Evolutionary conservation across 768 basidiomycete species (phyloP).

Genomic region (Podaxis sp.): DNA sequence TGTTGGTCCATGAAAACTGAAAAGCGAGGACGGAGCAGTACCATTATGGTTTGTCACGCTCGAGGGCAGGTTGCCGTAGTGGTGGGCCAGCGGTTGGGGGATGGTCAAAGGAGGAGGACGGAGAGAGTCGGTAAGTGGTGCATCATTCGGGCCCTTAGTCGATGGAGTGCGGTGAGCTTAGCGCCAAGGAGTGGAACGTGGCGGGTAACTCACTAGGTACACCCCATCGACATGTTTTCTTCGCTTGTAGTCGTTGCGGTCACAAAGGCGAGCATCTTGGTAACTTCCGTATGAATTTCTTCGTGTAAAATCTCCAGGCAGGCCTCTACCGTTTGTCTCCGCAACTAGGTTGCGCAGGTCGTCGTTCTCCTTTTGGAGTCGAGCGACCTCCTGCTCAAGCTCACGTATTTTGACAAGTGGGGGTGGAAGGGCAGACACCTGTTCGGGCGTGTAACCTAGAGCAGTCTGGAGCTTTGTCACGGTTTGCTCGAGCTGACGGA

Average conservation of each 20-base stretch:
- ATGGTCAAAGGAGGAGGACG: constrained; percentile 57
- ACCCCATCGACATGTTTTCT: constrained; percentile 53
- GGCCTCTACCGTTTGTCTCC: constrained; percentile 25
- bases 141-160: constrained; percentile 44
- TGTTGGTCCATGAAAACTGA: constrained; percentile 49
- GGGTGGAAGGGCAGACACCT: constrained; percentile 68
- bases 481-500: constrained; percentile 69
- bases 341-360: constrained; percentile 65
- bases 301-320: constrained; percentile 37
- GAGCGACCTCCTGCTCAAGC: constrained; percentile 74
- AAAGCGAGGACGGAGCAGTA: constrained; percentile 39
- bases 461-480: constrained; percentile 81
- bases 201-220: constrained; percentile 40
- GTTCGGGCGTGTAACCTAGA: constrained; percentile 68
- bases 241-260: constrained; percentile 55
- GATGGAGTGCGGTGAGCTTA: neutral
- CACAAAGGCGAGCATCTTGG: constrained; percentile 44
- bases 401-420: constrained; percentile 74
- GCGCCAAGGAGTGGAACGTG: neutral
- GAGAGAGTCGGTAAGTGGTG: constrained; percentile 34
- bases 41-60: constrained; percentile 30
- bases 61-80: constrained; percentile 39
- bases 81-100: constrained; percentile 51
- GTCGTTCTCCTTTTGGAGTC: constrained; percentile 69
- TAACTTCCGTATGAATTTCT: constrained; percentile 42